Percentiles rank a stretch among this genome's conserved stretches.
Conservation (phyloP, 257 asterid species). For the Vinca minor region DNA sequence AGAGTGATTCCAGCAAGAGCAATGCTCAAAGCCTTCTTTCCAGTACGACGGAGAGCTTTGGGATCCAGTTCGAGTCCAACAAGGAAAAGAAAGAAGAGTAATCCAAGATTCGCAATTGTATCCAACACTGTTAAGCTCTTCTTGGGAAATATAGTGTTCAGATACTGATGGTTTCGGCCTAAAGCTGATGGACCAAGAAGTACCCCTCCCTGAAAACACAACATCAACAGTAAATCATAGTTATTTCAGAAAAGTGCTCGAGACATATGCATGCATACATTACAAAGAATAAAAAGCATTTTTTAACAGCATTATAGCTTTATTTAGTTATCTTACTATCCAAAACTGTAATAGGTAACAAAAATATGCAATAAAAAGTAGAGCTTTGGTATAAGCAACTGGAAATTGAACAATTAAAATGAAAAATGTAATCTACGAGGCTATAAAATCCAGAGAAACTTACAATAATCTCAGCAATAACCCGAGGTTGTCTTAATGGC, state of each 20-base stretch:
- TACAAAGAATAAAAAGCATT: neutral
- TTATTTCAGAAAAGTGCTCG: neutral
- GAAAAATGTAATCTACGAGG: neutral
- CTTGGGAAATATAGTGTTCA: constrained; percentile 19
- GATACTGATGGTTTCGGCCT: constrained; percentile 15
- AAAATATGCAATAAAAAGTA: neutral
- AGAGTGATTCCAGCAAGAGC: constrained; percentile 27
- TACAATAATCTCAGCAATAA: constrained; percentile 45
- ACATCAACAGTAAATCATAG: neutral
- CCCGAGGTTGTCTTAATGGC: constrained; percentile 47
- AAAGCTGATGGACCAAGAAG: constrained; percentile 30
- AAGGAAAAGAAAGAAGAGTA: constrained; percentile 27
- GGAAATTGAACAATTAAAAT: neutral
- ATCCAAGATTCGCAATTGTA: constrained; percentile 32
- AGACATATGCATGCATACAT: neutral
- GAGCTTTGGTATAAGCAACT: neutral
- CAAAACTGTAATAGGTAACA: neutral
- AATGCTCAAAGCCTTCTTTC: constrained; percentile 23
- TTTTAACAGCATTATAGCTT: neutral
- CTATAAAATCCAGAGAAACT: constrained; percentile 2
- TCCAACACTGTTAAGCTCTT: constrained; percentile 27
- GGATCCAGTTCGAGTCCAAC: constrained; percentile 30
- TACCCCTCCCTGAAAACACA: constrained; percentile 21
- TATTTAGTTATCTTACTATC: neutral
- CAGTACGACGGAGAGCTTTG: constrained; percentile 15